These are phyloP conservation scores for Sporormia fimetaria DNA, from an alignment of 495 filamentous ascomycete species.

Conservation along the genomic window DNA sequence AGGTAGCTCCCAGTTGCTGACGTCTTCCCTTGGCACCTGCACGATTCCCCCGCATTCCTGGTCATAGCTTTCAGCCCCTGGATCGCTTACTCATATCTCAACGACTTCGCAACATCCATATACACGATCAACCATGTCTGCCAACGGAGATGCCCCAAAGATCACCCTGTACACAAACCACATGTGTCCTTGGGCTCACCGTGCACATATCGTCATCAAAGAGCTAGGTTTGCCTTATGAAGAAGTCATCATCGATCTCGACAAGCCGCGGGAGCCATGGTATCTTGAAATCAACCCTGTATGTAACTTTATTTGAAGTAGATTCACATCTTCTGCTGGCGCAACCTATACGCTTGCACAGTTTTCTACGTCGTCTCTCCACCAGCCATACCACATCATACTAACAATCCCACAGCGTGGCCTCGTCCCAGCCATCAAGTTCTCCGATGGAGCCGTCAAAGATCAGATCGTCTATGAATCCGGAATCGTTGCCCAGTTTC, in stretches of 20 bases:
- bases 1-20: too few species aligned
- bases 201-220: slow-evolving; percentile 64
- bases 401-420: slow-evolving; percentile 42
- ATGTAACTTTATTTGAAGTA: slow-evolving; percentile 12
- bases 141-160: slow-evolving; percentile 27
- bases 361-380: not conserved
- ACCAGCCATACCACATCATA: not conserved
- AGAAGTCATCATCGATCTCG: slow-evolving; percentile 69
- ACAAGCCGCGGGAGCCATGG: slow-evolving; percentile 62
- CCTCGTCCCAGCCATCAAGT: slow-evolving; percentile 61
- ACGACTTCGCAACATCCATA: not conserved
- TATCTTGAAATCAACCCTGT: slow-evolving; percentile 78
- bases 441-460: slow-evolving; percentile 44
- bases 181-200: slow-evolving; percentile 70
- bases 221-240: slow-evolving; percentile 64
- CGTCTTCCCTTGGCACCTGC: too few species aligned
- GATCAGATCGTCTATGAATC: slow-evolving; percentile 59
- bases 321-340: not conserved
- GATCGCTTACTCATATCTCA: too few species aligned
- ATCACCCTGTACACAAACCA: slow-evolving; percentile 65
- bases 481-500: slow-evolving; percentile 63
- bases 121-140: slow-evolving; percentile 7
- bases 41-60: slow-evolving; percentile 1
- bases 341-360: too few species aligned
- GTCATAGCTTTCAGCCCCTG: not conserved